Evolutionary conservation across 441 rosid genomes (phyloP).

Genomic region (Corymbia calophylla): DNA sequence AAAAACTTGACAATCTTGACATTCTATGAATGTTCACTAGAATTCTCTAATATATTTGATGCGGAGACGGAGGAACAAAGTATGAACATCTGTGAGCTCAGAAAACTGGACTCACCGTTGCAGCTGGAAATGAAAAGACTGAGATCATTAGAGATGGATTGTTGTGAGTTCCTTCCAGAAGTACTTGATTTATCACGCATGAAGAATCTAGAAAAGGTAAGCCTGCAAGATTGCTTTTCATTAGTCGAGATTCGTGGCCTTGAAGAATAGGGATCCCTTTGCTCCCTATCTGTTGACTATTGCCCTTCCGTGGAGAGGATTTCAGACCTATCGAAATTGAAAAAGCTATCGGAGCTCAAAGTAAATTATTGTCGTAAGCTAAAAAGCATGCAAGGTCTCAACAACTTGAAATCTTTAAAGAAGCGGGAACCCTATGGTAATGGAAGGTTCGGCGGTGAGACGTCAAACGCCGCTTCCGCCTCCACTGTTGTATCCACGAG

Average conservation of each 20-base stretch:
- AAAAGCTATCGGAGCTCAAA: fast-evolving
- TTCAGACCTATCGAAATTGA: not conserved
- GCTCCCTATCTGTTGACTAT: fast-evolving
- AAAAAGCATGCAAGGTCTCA: not conserved
- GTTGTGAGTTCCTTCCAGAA: not conserved
- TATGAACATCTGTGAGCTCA: fast-evolving
- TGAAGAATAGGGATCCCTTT: not conserved
- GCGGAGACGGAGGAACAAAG: not conserved
- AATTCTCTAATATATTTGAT: not conserved
- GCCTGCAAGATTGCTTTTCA: fast-evolving
- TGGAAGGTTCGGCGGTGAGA: too few relatives aligned
- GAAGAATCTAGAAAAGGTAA: too few relatives aligned
- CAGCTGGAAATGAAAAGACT: not conserved
- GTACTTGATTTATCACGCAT: not conserved
- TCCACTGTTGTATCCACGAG: too few relatives aligned
- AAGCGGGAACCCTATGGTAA: fast-evolving
- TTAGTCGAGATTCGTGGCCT: not conserved
- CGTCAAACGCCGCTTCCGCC: too few relatives aligned
- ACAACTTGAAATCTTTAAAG: not conserved
- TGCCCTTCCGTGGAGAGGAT: not conserved
- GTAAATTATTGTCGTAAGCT: not conserved
- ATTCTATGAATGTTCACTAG: too few relatives aligned
- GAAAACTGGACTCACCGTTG: not conserved
- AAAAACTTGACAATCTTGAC: not conserved
- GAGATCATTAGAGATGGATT: fast-evolving